Percentiles rank a stretch among this genome's conserved stretches.
phyloP scores from a whole-genome alignment of 164 flowering plant genomes.

The Nymphaea colorata region DNA sequence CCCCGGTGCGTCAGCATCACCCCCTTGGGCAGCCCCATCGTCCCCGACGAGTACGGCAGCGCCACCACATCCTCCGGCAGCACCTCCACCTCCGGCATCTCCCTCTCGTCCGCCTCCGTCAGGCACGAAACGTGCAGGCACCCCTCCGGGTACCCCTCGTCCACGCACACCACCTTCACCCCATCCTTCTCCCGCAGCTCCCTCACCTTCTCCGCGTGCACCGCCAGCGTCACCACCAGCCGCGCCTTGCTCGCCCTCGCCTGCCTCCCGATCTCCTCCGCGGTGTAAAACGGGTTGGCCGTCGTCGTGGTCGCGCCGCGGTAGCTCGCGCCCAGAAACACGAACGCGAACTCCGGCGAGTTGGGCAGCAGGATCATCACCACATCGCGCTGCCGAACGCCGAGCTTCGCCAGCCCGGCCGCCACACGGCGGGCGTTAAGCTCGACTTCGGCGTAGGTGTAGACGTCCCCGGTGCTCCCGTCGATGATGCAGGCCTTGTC shows the following conservation, averaged over 20 bases:
- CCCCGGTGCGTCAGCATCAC: conserved; percentile 81
- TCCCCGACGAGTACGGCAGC: conserved; percentile 87
- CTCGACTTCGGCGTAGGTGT: conserved; percentile 57
- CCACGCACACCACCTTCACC: conserved; percentile 36
- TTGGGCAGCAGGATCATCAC: conserved; percentile 81
- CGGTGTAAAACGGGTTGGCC: conserved; percentile 76
- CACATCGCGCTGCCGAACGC: conserved; percentile 49
- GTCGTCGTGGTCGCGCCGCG: conserved; percentile 59
- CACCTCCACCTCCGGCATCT: not conserved
- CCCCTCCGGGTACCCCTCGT: conserved; percentile 22
- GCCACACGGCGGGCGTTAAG: conserved; percentile 44
- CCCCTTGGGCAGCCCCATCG: conserved; percentile 90
- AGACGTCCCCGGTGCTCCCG: conserved; percentile 40
- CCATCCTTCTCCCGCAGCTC: conserved; percentile 15
- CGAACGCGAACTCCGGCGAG: conserved; percentile 63
- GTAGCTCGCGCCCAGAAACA: conserved; percentile 71
- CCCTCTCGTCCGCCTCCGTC: conserved; percentile 26
- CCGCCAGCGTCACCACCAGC: conserved; percentile 46
- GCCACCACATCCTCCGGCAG: conserved; percentile 69
- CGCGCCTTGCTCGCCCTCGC: conserved; percentile 38
- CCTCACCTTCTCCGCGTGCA: conserved; percentile 37
- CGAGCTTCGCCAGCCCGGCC: conserved; percentile 45
- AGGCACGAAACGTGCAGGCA: conserved; percentile 52
- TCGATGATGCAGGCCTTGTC: conserved; percentile 61
- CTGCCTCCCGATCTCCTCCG: conserved; percentile 60